A percentile compares a stretch with the other conserved stretches of the same genome.
Conservation (phyloP, 2,329 filamentous ascomycete species). For the Ambrosiella cleistominuta region DNA sequence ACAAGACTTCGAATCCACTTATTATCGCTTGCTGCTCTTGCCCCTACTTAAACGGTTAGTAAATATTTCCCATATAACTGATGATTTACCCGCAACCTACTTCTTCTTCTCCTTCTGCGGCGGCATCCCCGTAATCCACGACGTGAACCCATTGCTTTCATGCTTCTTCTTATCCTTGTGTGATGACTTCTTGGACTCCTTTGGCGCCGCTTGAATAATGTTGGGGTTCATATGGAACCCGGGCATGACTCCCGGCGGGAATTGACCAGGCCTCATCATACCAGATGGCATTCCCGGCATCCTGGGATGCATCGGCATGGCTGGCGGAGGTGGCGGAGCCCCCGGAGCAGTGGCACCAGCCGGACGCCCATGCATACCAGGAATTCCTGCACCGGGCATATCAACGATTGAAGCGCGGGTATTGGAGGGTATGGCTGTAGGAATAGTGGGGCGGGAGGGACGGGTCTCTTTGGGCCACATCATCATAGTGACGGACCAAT, state of each 20-base stretch:
- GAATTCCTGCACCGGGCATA: neutral
- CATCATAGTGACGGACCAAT: slow-evolving; percentile 37
- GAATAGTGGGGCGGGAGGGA: slow-evolving; percentile 12
- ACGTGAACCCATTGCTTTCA: neutral
- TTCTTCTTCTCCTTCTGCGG: neutral
- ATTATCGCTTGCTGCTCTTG: neutral
- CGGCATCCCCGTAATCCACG: neutral
- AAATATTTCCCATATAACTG: neutral
- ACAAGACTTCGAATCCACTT: slow-evolving; percentile 10
- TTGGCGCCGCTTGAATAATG: neutral
- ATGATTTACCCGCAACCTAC: neutral
- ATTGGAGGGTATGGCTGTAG: neutral
- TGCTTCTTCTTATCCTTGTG: neutral
- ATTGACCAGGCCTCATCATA: neutral
- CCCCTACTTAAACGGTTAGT: neutral
- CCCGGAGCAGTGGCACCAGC: neutral
- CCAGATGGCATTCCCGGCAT: neutral
- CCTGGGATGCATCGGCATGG: neutral
- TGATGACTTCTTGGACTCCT: slow-evolving; percentile 2
- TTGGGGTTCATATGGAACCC: neutral
- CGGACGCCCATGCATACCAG: too few species aligned
- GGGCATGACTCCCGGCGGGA: neutral
- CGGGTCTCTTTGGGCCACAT: slow-evolving; percentile 40
- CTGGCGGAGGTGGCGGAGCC: slow-evolving; percentile 3
- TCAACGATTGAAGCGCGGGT: neutral